These are phyloP conservation scores for Russula compacta DNA, from an alignment of 768 basidiomycete genomes.

Conservation along the genomic window DNA sequence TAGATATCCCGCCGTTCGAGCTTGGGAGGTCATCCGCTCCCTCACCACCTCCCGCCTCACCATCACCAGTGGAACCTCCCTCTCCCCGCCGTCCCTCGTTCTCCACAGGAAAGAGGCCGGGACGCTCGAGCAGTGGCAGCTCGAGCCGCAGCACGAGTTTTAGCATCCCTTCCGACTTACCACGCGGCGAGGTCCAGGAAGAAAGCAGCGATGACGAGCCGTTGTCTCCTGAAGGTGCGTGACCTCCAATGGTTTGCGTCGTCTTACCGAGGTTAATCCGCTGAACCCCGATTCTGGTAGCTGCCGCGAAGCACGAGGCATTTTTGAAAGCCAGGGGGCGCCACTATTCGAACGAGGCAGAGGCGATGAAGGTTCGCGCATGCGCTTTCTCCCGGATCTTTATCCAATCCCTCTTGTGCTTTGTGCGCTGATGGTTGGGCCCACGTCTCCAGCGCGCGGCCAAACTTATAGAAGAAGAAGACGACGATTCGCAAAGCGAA, in stretches of 20 bases:
- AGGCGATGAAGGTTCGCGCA: conserved; percentile 75
- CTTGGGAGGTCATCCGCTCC: conserved; percentile 35
- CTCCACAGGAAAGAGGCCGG: conserved; percentile 51
- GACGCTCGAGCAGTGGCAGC: conserved; percentile 49
- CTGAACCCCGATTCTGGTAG: conserved; percentile 31
- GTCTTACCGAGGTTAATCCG: background rate
- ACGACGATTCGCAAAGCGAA: conserved; percentile 33
- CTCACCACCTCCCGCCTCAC: conserved; percentile 10
- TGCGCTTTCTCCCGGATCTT: background rate
- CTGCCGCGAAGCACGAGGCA: conserved; percentile 72
- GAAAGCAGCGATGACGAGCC: conserved; percentile 44
- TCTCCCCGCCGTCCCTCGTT: conserved; percentile 70
- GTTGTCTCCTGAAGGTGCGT: conserved; percentile 82
- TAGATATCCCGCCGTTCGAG: conserved; percentile 79
- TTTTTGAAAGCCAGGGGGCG: conserved; percentile 74
- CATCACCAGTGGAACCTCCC: conserved; percentile 25
- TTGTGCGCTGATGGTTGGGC: conserved; percentile 10
- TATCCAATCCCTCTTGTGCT: conserved; percentile 8
- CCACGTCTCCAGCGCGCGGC: conserved; percentile 45
- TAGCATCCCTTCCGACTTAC: conserved; percentile 41
- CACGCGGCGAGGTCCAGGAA: conserved; percentile 51
- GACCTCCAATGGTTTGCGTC: background rate
- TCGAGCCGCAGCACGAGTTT: conserved; percentile 66
- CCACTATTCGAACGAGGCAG: conserved; percentile 86
- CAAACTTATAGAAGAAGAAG: conserved; percentile 54